Evolutionary conservation across 192 early-diverging fungal genomes (phyloP), one percentile per base, ranked within the genome.

Genomic region (Mortierella claussenii): DNA sequence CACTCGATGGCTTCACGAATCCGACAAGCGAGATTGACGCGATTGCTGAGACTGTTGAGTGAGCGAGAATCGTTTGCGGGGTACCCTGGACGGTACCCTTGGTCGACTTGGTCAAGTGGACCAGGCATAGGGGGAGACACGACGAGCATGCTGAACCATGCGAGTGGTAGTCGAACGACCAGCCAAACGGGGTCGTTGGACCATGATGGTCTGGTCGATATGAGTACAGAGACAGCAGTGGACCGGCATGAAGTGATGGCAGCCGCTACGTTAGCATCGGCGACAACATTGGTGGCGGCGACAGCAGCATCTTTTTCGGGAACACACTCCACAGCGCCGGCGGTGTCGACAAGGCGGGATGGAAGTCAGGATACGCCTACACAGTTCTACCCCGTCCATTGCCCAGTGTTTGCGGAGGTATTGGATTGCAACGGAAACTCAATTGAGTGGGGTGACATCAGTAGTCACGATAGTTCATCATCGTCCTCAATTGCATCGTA

Each of bases 381-480:
- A 1, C 55, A 21, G 26, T 20, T 44, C 5, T 27, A 58, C 21
- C 34, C 60, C 3, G 30, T 40, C 1, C 69, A 46, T 0, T 45
- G 20, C 24, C 63, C 48, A 1, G 18, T 34, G 1, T 75, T 75
- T 49, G 28, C 71, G 30, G 71, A 75, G 37, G 55, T 75, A 3
- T 42, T 75, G 26, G 71, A 75, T 24, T 55, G 63, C 37, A 75
- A 75, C 13, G 71, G 71, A 18, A 75, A 75, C 27, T 56, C 71
- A 0, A 55, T 75, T 2, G 71, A 66, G 4, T 60, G 50, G 33
- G 51, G 63, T 40, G 49, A 48, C 46, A 59, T n/a, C n/a, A n/a
- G n/a, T n/a, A n/a, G n/a, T n/a, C n/a, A 46, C 36, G 40, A 64
- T n/a, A 46, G 17, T 4, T 57, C 69, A 9, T 74, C 63, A 15